These are phyloP conservation scores for Aspergillus funiculosus DNA, from an alignment of 495 filamentous ascomycete species.

Conservation along the genomic window DNA sequence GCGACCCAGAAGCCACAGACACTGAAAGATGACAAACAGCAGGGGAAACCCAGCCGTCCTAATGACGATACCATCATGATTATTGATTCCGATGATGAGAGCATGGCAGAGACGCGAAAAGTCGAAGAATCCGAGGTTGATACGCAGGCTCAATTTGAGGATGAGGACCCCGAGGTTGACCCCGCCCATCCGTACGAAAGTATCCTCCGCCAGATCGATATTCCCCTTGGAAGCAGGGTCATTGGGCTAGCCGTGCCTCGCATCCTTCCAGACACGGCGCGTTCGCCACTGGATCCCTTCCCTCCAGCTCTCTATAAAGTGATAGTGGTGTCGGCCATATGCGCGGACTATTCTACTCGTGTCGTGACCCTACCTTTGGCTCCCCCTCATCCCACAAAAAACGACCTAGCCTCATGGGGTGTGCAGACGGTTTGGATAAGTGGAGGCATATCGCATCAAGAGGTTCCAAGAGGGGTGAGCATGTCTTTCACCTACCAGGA, in stretches of 20 bases:
- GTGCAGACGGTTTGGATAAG: conserved; percentile 54
- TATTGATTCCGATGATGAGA: conserved; percentile 75
- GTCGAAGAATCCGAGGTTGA: conserved; percentile 27
- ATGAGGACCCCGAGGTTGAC: conserved; percentile 56
- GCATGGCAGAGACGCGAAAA: conserved; percentile 34
- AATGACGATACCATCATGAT: conserved; percentile 64
- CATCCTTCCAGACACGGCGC: conserved; percentile 41
- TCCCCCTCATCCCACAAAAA: conserved; percentile 58
- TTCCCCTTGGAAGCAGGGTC: conserved; percentile 58
- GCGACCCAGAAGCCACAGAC: conserved; percentile 36
- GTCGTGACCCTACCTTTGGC: conserved; percentile 67
- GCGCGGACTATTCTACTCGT: conserved; percentile 61
- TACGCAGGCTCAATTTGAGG: conserved; percentile 45
- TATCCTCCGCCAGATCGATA: conserved; percentile 61
- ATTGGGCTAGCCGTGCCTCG: conserved; percentile 55
- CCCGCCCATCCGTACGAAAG: conserved; percentile 46
- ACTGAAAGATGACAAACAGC: conserved; percentile 23
- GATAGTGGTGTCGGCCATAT: conserved; percentile 66
- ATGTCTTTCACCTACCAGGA: conserved; percentile 57
- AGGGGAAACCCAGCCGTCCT: conserved; percentile 30
- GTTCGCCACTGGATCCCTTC: conserved; percentile 49
- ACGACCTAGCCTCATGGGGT: conserved; percentile 44
- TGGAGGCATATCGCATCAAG: conserved; percentile 48
- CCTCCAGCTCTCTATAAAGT: conserved; percentile 55
- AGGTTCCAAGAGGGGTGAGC: conserved; percentile 58